phyloP scores from a whole-genome alignment of 2,329 filamentous ascomycete genomes.

The Dactylellina haptotyla region DNA sequence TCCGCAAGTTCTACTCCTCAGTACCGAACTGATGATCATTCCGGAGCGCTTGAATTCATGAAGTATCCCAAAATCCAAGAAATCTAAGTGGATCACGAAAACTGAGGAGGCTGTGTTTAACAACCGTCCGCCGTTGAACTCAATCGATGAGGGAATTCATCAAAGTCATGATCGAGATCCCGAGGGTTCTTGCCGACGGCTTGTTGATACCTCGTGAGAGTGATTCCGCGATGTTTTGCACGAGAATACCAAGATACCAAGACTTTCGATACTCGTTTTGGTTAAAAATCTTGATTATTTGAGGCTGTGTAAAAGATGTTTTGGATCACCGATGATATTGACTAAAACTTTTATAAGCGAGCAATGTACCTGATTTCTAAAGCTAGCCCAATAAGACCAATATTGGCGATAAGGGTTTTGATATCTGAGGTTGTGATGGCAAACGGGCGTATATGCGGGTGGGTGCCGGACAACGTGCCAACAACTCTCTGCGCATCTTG shows the following conservation, averaged over 20 bases:
- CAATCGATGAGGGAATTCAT: not conserved
- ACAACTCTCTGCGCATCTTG: not conserved
- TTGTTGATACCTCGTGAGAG: too few relatives aligned
- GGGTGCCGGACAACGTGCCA: not conserved
- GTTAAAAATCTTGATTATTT: not conserved
- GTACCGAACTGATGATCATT: too few relatives aligned
- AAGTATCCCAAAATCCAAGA: not conserved
- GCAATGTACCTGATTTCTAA: not conserved
- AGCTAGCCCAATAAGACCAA: not conserved
- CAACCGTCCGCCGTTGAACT: not conserved
- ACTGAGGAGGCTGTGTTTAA: constrained; percentile 2
- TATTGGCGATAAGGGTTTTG: not conserved
- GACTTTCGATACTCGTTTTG: too few relatives aligned
- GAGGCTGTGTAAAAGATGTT: not conserved
- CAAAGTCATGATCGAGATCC: too few relatives aligned
- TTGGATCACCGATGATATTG: not conserved
- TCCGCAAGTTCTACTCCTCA: too few relatives aligned
- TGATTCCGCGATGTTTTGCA: too few relatives aligned
- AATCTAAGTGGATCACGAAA: not conserved
- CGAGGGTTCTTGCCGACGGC: too few relatives aligned
- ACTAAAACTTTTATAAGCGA: not conserved
- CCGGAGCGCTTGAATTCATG: too few relatives aligned
- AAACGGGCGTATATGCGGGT: not conserved
- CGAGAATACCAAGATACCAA: too few relatives aligned
- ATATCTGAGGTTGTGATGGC: not conserved